These are phyloP conservation scores for Exophiala alcalophila DNA, from an alignment of 2,329 filamentous ascomycete species.

Conservation along the genomic window DNA sequence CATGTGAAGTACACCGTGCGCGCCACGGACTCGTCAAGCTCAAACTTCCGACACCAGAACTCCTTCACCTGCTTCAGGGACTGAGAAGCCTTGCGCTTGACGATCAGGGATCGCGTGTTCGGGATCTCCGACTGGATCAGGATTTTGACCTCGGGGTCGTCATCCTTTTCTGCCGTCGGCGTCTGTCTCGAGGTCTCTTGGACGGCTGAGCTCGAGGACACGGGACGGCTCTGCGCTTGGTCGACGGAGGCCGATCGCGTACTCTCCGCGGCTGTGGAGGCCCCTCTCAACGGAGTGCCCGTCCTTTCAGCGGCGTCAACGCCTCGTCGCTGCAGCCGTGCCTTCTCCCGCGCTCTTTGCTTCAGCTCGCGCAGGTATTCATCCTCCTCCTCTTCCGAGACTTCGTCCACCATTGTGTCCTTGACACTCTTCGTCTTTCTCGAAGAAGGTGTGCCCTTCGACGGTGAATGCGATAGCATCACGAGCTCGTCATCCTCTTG, in stretches of 20 bases:
- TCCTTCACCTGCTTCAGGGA: constrained; percentile 64
- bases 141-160: constrained; percentile 58
- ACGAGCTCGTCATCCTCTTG: constrained; percentile 20
- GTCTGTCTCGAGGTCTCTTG: constrained; percentile 6
- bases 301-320: constrained; percentile 11
- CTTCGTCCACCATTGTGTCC: constrained; percentile 8
- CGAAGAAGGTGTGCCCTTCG: constrained; percentile 1
- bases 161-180: constrained; percentile 14
- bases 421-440: background rate
- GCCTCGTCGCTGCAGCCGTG: constrained; percentile 32
- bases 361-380: constrained; percentile 45
- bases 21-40: constrained; percentile 48
- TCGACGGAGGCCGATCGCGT: constrained; percentile 5
- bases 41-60: constrained; percentile 67
- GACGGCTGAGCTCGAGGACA: constrained; percentile 19
- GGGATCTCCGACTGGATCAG: constrained; percentile 67
- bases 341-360: constrained; percentile 42
- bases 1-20: constrained; percentile 72
- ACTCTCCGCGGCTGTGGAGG: background rate
- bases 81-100: constrained; percentile 66
- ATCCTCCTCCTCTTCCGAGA: constrained; percentile 32
- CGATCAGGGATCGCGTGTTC: constrained; percentile 58
- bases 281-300: constrained; percentile 4
- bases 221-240: constrained; percentile 6
- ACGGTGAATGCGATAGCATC: constrained; percentile 7